A percentile compares a stretch with the other conserved stretches of the same genome.
phyloP scores from a whole-genome alignment of 2,329 filamentous ascomycete genomes.

The Gnomoniopsis sp. region DNA sequence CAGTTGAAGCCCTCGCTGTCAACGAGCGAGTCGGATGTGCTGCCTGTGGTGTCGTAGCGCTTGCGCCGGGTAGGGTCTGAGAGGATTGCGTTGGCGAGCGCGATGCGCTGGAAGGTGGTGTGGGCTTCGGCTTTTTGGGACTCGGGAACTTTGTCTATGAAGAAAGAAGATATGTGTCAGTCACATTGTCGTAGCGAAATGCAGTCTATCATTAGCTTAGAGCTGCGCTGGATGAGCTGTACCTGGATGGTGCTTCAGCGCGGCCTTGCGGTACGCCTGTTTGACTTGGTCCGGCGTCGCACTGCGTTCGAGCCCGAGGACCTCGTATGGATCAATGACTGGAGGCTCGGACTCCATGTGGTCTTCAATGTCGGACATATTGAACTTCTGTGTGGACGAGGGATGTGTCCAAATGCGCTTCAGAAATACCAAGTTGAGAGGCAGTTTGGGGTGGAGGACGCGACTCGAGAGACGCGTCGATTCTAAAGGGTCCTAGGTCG shows the following conservation, averaged over 20 bases:
- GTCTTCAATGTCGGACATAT: slow-evolving; percentile 51
- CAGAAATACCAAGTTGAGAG: neutral
- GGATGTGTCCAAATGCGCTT: neutral
- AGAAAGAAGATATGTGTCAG: neutral
- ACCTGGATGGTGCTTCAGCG: slow-evolving; percentile 85
- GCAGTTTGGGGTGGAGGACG: neutral
- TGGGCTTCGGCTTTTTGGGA: slow-evolving; percentile 71
- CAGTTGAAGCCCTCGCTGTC: slow-evolving; percentile 84
- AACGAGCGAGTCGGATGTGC: slow-evolving; percentile 76
- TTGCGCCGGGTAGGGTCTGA: slow-evolving; percentile 77
- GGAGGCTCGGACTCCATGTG: slow-evolving; percentile 57
- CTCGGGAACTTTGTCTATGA: slow-evolving; percentile 71
- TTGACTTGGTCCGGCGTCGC: slow-evolving; percentile 81
- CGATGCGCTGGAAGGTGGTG: slow-evolving; percentile 80
- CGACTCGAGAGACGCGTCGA: slow-evolving; percentile 3
- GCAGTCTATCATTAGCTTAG: neutral
- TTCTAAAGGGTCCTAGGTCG: neutral
- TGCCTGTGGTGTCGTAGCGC: slow-evolving; percentile 87
- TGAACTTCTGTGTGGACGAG: slow-evolving; percentile 16
- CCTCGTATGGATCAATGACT: slow-evolving; percentile 71
- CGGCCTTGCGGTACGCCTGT: slow-evolving; percentile 85
- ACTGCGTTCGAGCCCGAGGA: slow-evolving; percentile 66
- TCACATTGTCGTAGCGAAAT: neutral
- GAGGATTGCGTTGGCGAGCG: slow-evolving; percentile 90
- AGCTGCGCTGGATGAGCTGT: slow-evolving; percentile 24